Conservation (phyloP, 805 yeast genomes). For the Candida sonorensis region DNA sequence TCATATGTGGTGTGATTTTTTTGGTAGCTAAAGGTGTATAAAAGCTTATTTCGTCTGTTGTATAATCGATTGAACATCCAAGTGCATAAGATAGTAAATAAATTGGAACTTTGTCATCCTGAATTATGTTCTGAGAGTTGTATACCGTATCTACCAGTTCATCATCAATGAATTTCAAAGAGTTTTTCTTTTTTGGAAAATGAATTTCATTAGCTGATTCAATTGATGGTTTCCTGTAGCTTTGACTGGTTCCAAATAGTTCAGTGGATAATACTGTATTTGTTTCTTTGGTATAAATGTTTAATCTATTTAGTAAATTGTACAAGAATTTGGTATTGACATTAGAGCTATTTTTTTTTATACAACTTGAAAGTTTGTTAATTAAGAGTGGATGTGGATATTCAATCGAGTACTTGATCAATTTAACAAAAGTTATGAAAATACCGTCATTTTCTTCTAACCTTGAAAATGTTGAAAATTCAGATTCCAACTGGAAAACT, state of each 20-base stretch:
- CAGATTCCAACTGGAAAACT: conserved; percentile 10
- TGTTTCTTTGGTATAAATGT: conserved; percentile 11
- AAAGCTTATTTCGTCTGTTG: conserved; percentile 13
- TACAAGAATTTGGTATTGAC: conserved; percentile 10
- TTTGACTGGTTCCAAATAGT: conserved; percentile 9
- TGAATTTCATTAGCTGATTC: neutral
- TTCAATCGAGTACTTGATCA: conserved; percentile 23
- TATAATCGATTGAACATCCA: conserved; percentile 17
- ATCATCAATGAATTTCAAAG: neutral
- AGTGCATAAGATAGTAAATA: conserved; percentile 14
- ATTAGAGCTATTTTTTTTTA: conserved; percentile 9
- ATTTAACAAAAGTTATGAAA: conserved; percentile 17
- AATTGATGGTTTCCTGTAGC: neutral
- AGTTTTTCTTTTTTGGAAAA: neutral
- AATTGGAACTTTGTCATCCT: conserved; percentile 1
- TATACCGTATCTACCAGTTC: neutral
- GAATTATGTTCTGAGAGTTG: neutral
- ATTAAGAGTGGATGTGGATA: conserved; percentile 26
- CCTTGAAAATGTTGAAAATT: conserved; percentile 9
- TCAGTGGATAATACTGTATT: conserved; percentile 24
- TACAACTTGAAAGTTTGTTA: conserved; percentile 7
- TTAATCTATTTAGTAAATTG: conserved; percentile 9
- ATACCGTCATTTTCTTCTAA: conserved; percentile 8
- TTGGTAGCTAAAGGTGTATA: conserved; percentile 21
- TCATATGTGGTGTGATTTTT: conserved; percentile 1